phyloP scores from a whole-genome alignment of 2,329 filamentous ascomycete genomes.

The Phoma sp. region DNA sequence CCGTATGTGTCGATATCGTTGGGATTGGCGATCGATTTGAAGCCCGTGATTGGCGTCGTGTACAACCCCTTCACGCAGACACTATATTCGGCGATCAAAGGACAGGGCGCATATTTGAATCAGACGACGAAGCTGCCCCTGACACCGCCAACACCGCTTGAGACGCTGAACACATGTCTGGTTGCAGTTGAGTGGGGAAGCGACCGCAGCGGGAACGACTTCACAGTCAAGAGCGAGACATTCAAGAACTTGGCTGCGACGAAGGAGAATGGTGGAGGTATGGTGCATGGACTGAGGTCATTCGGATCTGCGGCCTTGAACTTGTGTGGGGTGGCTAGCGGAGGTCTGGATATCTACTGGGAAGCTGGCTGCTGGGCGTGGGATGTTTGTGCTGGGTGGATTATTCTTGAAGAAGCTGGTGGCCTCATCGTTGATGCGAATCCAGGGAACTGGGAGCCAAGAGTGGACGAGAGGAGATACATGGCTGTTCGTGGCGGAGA shows the following conservation, averaged over 20 bases:
- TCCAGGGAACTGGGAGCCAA: conserved; percentile 71
- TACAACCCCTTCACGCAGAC: conserved; percentile 79
- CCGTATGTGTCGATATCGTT: conserved; percentile 79
- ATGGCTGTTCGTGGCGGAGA: conserved; percentile 56
- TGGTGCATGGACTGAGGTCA: conserved; percentile 78
- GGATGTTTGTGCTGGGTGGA: conserved; percentile 86
- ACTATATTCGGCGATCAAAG: conserved; percentile 73
- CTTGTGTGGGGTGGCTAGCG: conserved; percentile 74
- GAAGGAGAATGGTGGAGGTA: conserved; percentile 70
- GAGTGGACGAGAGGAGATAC: conserved; percentile 65
- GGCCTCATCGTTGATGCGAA: conserved; percentile 77
- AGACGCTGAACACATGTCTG: conserved; percentile 67
- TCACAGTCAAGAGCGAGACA: conserved; percentile 70
- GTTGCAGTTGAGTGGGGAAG: conserved; percentile 78
- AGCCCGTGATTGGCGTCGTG: conserved; percentile 74
- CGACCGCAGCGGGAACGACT: conserved; percentile 73
- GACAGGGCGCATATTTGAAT: conserved; percentile 67
- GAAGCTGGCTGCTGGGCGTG: conserved; percentile 85
- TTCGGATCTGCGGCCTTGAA: conserved; percentile 79
- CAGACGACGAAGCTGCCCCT: conserved; percentile 55
- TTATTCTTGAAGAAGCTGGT: conserved; percentile 76
- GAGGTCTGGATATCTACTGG: conserved; percentile 78
- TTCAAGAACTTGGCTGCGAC: conserved; percentile 63
- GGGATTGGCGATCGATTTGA: conserved; percentile 69
- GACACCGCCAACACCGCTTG: conserved; percentile 62